phyloP scores from a whole-genome alignment of 1,284 basidiomycete genomes.

The Puccinia triticina region DNA sequence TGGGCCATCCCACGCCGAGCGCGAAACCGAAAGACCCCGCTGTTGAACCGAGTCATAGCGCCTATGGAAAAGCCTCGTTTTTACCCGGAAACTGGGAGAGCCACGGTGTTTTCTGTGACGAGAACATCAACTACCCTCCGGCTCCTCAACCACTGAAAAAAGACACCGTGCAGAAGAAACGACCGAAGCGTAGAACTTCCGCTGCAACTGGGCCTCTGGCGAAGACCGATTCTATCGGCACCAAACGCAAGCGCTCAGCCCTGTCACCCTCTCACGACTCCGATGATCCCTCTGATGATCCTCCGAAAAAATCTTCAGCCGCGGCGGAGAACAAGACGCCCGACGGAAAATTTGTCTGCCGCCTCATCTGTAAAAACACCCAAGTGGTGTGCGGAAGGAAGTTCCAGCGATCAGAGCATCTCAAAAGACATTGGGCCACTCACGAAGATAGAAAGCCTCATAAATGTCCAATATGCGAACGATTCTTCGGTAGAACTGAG shows the following conservation, averaged over 20 bases:
- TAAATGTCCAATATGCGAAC: slow-evolving; percentile 13
- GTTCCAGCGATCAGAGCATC: slow-evolving; percentile 33
- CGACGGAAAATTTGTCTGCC: slow-evolving; percentile 14
- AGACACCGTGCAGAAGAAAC: background rate
- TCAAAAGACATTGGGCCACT: slow-evolving; percentile 30
- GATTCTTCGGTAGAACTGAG: slow-evolving; percentile 26
- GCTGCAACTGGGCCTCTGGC: no score
- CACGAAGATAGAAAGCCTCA: background rate
- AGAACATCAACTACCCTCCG: background rate
- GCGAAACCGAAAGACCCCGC: background rate
- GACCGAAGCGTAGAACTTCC: background rate
- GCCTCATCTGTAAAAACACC: background rate
- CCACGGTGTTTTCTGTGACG: background rate
- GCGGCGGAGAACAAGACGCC: background rate
- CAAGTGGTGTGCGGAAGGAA: slow-evolving; percentile 5
- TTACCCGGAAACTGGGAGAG: slow-evolving; percentile 28
- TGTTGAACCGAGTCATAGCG: background rate
- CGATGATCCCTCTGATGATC: background rate
- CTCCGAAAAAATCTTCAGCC: background rate
- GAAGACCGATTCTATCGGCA: background rate
- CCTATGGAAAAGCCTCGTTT: slow-evolving; percentile 34
- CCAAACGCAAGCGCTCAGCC: background rate
- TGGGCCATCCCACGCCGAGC: background rate
- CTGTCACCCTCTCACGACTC: background rate
- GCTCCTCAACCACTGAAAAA: slow-evolving; percentile 8